Percentiles rank a stretch among this genome's conserved stretches.
These are phyloP conservation scores for Beauveria asiatica DNA, from an alignment of 2,329 filamentous ascomycete species.

Conservation along the genomic window DNA sequence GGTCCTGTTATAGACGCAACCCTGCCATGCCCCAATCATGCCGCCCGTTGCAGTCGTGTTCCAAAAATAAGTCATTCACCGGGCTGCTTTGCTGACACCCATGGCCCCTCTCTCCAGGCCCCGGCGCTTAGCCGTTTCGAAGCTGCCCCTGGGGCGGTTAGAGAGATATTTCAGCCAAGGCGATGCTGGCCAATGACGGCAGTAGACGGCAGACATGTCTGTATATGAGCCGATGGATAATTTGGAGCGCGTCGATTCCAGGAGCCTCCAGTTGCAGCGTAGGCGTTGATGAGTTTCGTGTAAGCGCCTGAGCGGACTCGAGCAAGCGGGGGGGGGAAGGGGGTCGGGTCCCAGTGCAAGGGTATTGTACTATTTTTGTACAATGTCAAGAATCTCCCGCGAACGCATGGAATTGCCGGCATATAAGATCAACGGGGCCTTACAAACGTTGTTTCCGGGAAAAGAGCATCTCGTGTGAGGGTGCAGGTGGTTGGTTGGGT, in stretches of 20 bases:
- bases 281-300: neutral
- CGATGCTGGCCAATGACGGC: neutral
- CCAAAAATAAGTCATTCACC: neutral
- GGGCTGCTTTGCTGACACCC: neutral
- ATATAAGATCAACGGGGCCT: neutral
- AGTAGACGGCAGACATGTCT: neutral
- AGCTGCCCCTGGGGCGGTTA: neutral
- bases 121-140: slow-evolving; percentile 4
- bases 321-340: neutral
- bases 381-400: neutral
- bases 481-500: neutral
- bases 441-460: neutral
- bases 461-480: no score
- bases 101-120: neutral
- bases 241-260: neutral
- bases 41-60: neutral
- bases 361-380: neutral
- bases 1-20: neutral
- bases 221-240: neutral
- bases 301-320: neutral
- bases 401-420: neutral
- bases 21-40: neutral
- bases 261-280: neutral
- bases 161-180: neutral
- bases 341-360: no score